Evolutionary conservation across 306 rosid species (phyloP), one percentile per base, ranked within the genome.

Genomic region (Gleditsia sinensis): DNA sequence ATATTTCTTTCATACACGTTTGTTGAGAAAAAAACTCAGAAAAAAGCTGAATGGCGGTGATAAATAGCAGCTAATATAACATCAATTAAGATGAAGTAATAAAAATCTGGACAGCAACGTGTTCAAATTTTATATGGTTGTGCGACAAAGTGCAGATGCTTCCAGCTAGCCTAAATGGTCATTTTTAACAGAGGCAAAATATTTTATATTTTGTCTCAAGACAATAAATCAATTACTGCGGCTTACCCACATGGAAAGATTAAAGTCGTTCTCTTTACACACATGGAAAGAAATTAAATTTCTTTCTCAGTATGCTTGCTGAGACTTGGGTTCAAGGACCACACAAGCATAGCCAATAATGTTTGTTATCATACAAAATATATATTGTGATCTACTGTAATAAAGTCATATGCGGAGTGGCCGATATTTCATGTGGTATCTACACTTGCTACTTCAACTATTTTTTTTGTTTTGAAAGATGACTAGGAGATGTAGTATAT

Each of bases 41-140:
- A n/a, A 61, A 79, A 63, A 42, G 51, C 45, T 67, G 64, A 76
- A 50, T 75, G 78, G 28, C 60, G 37, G 64, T 77, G 49, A 34
- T 21, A 45, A 65, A 67, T 30, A 59, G 49, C 51, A 20, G 16
- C 46, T n/a, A 72, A 12, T 28, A 59, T 73, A 33, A 20, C 30
- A 25, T 45, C 48, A 28, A 72, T 59, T n/a, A 53, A 53, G 59
- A 34, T 61, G 67, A 10, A 49, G 16, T 33, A 19, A 63, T 19
- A 45, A 36, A 27, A 54, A 32, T 21, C 10, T 40, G n/a, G 43
- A 39, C 20, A 16, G 45, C 61, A 21, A 17, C 21, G 56, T 40
- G 39, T 40, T 70, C 33, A 25, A 27, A 54, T 32, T n/a, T n/a
- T 77, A 43, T 65, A 58, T 39, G 6, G 12, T 17, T 74, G 65